These are phyloP conservation scores for Pseudogymnoascus sp. DNA, from an alignment of 2,329 filamentous ascomycete species.

Conservation along the genomic window DNA sequence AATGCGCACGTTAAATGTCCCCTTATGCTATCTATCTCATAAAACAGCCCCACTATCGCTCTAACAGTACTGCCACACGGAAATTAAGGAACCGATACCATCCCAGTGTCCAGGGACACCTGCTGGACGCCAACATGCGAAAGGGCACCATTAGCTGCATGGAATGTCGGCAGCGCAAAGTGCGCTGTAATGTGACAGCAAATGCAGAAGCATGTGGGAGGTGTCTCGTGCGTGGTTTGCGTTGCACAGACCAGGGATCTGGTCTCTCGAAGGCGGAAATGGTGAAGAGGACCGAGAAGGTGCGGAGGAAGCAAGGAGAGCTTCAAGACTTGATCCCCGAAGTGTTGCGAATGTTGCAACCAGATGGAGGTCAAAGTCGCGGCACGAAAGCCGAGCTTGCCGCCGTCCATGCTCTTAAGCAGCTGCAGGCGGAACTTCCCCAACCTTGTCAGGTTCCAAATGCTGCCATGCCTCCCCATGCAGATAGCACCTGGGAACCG, in stretches of 20 bases:
- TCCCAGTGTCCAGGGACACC: not conserved
- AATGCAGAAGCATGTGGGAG: constrained; percentile 35
- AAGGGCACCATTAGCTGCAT: constrained; percentile 31
- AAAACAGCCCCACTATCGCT: not conserved
- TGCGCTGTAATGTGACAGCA: constrained; percentile 39
- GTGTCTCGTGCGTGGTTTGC: constrained; percentile 37
- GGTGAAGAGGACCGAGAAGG: constrained; percentile 11
- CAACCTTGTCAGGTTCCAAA: not conserved
- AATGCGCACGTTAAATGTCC: not conserved
- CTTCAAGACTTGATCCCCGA: constrained; percentile 23
- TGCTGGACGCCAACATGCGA: constrained; percentile 26
- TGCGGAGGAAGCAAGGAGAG: constrained; percentile 20
- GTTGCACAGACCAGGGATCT: constrained; percentile 39
- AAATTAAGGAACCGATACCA: not conserved
- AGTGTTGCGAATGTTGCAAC: constrained; percentile 15
- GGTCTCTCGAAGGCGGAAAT: constrained; percentile 12
- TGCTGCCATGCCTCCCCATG: not conserved
- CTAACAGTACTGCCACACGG: not conserved
- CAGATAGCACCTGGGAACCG: not conserved
- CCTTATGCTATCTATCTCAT: not conserved
- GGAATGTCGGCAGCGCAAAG: constrained; percentile 43
- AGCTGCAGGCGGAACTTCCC: not conserved
- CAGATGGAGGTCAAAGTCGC: constrained; percentile 1
- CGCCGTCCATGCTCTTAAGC: not conserved
- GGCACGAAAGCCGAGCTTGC: not conserved